Evolutionary conservation across 2,329 filamentous ascomycete genomes (phyloP), one percentile per base, ranked within the genome.

Genomic region (Aspergillus sclerotialis): DNA sequence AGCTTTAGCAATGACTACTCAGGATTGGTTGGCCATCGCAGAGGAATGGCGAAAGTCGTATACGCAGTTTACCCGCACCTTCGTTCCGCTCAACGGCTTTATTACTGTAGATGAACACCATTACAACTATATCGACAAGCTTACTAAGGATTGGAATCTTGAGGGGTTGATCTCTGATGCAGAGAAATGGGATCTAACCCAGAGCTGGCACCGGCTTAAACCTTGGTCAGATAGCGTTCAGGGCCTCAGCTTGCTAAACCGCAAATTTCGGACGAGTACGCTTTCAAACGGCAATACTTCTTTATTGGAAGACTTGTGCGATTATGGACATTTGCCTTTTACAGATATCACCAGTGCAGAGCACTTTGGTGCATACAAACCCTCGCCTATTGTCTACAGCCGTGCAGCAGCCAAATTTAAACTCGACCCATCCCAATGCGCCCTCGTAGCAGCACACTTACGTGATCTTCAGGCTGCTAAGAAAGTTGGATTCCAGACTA

Each of bases 361-460:
- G 58, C 72, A 80, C 43, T 90, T 89, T 52, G 64, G 69, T 28
- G 77, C 76, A 1, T 92, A 90, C 58, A 92, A 92, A 65, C 84
- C 84, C 1, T 70, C 75, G 40, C 73, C 75, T 6, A 65, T 58
- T 33, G 78, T 81, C 2, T 92, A 92, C 52, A 67, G 73, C 1
- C 84, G 84, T 4, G 84, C 81, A 0, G 82, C 70, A 2, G 58
- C 67, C 37, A 68, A 65, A 44, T 59, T 89, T 33, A 75, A 72
- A 0, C 41, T 79, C 27, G 47, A 71, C 40, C 73, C 79, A 0
- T 54, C 56, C 2, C 69, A 88, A 50, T 81, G 85, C 37, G 82
- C 77, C 13, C 78, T 92, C 75, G 82, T 92, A 13, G 85, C 86
- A 11, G 79, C 84, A 24, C 84, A 90, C 61, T 61, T 90, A 38